Evolutionary conservation across 176 grass and related monocot genomes (phyloP).

Genomic region (Eremochloa ophiuroides): DNA sequence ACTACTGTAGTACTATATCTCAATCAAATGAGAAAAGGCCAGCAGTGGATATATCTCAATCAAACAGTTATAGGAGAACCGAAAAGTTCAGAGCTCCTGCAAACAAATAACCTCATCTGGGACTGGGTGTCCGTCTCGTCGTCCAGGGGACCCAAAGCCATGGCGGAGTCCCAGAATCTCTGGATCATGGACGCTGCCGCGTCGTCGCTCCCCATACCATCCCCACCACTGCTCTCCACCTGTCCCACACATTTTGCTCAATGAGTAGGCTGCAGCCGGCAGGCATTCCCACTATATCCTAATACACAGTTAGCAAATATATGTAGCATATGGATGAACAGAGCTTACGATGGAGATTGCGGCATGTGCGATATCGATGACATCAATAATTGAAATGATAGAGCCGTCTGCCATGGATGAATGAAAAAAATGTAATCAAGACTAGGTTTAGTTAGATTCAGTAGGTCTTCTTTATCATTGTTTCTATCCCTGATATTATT

Average conservation of each 20-base stretch:
- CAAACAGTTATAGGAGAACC: neutral
- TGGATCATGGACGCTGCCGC: conserved; percentile 56
- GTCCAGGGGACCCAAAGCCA: conserved; percentile 43
- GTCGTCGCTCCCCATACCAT: conserved; percentile 25
- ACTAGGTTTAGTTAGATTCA: neutral
- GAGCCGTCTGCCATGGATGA: conserved; percentile 35
- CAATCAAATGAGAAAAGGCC: no score
- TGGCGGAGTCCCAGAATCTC: conserved; percentile 73
- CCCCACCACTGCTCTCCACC: conserved; percentile 45
- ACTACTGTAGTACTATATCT: neutral
- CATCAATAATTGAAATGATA: conserved; percentile 59
- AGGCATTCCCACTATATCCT: neutral
- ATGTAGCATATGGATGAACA: neutral
- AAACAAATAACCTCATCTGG: conserved; percentile 40
- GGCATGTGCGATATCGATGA: conserved; percentile 65
- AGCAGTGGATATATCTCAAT: neutral
- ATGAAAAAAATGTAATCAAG: neutral
- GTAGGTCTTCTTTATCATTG: neutral
- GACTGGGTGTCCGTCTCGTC: conserved; percentile 54
- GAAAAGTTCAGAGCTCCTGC: neutral
- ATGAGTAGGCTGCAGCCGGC: neutral
- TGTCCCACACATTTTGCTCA: neutral
- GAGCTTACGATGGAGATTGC: conserved; percentile 52
- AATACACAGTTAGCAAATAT: neutral
- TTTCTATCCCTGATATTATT: neutral